Evolutionary conservation across 202 grass and related monocot genomes (phyloP), one percentile per base, ranked within the genome.

Genomic region (Schoenoplectus triqueter): DNA sequence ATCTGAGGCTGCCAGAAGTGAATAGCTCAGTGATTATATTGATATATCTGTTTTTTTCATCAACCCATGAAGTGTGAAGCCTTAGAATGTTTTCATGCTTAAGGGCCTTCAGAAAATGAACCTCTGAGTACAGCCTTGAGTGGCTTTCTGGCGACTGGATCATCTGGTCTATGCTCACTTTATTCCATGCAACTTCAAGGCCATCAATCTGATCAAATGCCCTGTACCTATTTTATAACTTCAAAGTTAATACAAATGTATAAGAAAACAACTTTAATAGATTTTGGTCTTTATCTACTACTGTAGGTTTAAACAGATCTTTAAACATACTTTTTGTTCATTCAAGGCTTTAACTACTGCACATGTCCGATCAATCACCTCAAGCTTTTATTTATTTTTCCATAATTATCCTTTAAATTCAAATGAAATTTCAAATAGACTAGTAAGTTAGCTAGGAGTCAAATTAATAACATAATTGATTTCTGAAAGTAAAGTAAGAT

Each of bases 11-110:
- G 73, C 95, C 93, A 63, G 95, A 98, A 10, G 90, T 98, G 90
- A 98, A 95, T 87, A 98, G 91, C 84, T 98, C 95, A 2, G 95
- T 98, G 64, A 98, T 98, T 59, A 98, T 93, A 73, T 98, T 98
- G 55, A 98, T 94, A 67, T 93, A 89, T 55, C 89, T 88, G 46
- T 88, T 92, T 77, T 88, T 88, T 44, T 80, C 87, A 31, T 98
- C 95, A 0, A 98, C 88, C 95, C 93, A 98, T 9, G 95, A 98
- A 81, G 91, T 95, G 86, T 93, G 94, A 64, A 98, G 94, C 81
- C 95, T 98, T 81, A 98, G 94, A 76, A 95, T 90, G 11, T 95
- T 98, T 67, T 95, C 92, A 54, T 98, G 95, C 62, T 89, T 93
- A 47, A 98, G 93, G 4, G 95, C 95, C 88, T 98, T 93, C 48